Conservation (phyloP, 495 filamentous ascomycete species). For the Immersiella caudata region DNA sequence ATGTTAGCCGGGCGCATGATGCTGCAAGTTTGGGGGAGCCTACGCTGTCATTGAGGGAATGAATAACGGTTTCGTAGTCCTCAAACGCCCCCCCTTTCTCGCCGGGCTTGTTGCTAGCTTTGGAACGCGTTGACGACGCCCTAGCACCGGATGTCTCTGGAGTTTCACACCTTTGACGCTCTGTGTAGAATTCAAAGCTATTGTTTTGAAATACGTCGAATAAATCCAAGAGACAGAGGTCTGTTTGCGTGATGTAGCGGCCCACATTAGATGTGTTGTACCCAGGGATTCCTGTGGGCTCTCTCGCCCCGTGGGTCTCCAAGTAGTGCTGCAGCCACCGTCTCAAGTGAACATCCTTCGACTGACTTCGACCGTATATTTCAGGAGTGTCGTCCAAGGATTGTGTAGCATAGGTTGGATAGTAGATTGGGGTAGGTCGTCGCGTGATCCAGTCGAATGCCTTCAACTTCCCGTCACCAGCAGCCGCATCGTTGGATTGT, state of each 20-base stretch:
- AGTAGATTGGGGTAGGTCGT: slow-evolving; percentile 8
- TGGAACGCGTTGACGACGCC: no score
- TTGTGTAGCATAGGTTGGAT: slow-evolving; percentile 13
- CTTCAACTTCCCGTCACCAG: background rate
- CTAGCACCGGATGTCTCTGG: no score
- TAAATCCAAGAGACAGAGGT: slow-evolving; percentile 13
- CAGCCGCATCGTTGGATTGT: no score
- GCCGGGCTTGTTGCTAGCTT: no score
- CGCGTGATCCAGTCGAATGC: slow-evolving; percentile 15
- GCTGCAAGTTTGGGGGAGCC: background rate
- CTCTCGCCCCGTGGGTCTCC: background rate
- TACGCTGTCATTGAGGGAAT: slow-evolving; percentile 13
- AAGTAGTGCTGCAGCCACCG: slow-evolving; percentile 9
- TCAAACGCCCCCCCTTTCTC: background rate
- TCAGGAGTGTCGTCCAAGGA: slow-evolving; percentile 16
- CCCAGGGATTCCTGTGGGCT: background rate
- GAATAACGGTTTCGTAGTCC: background rate
- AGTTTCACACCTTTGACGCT: background rate
- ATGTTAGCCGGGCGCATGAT: background rate
- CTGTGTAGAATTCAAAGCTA: slow-evolving; percentile 10
- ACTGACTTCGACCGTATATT: background rate
- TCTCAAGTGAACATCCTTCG: background rate
- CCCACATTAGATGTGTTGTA: background rate
- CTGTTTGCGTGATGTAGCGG: background rate
- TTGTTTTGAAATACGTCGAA: slow-evolving; percentile 19